Percentiles rank a stretch among this genome's conserved stretches.
Conservation (phyloP, 176 grass and related monocot species). For the Eremochloa ophiuroides region DNA sequence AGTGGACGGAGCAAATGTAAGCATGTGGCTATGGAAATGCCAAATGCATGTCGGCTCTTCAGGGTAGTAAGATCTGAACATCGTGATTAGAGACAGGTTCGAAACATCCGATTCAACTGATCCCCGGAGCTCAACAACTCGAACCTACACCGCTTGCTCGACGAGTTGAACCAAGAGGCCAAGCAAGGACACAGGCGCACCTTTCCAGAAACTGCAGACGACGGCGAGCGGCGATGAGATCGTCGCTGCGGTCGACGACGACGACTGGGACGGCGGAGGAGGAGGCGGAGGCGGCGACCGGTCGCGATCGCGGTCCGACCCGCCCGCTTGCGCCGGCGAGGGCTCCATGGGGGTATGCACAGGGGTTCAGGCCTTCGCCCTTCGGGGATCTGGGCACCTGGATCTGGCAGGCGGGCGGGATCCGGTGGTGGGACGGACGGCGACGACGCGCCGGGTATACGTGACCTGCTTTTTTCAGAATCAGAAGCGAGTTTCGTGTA, state of each 20-base stretch:
- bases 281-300: constrained; percentile 41
- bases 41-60: constrained; percentile 19
- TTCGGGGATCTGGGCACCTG: constrained; percentile 28
- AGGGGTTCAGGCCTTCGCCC: background rate
- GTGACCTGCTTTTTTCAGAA: constrained; percentile 22
- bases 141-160: background rate
- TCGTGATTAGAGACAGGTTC: background rate
- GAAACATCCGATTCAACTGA: background rate
- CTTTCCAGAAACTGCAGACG: constrained; percentile 95
- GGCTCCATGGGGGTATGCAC: constrained; percentile 32
- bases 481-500: constrained; percentile 29
- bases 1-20: background rate
- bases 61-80: background rate
- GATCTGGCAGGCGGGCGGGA: constrained; percentile 37
- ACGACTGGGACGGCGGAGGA: constrained; percentile 20
- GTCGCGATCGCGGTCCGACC: constrained; percentile 72
- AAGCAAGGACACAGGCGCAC: constrained; percentile 25
- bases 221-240: constrained; percentile 75
- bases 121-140: background rate
- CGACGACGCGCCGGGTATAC: constrained; percentile 24
- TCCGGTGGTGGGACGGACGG: constrained; percentile 15
- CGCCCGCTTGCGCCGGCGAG: constrained; percentile 38
- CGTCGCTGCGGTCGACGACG: constrained; percentile 33
- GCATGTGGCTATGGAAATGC: background rate
- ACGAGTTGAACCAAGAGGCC: background rate